Conservation (phyloP, 1,284 basidiomycete genomes). For the Leccinum subfulvum region DNA sequence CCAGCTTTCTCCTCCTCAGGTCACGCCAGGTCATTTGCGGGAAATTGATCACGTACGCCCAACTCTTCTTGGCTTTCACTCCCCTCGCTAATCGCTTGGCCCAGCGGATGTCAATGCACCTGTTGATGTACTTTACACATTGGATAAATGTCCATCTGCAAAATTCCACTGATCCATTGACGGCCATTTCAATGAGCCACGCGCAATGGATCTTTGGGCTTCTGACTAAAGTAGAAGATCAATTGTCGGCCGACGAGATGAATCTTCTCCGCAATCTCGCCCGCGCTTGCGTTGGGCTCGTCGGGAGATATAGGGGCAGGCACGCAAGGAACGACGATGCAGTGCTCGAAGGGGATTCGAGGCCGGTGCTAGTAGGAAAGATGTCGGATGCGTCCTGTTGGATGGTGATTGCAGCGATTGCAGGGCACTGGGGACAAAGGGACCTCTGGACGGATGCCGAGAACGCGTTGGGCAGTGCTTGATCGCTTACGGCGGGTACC, state of each 20-base stretch:
- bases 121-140: conserved; percentile 79
- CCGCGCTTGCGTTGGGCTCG: conserved; percentile 59
- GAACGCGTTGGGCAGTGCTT: conserved; percentile 37
- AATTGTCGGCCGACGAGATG: conserved; percentile 77
- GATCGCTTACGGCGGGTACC: conserved; percentile 4
- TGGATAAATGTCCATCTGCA: conserved; percentile 71
- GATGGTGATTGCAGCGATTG: conserved; percentile 76
- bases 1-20: conserved; percentile 19
- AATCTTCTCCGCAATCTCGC: conserved; percentile 76
- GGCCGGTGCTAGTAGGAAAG: conserved; percentile 3
- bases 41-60: conserved; percentile 60
- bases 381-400: conserved; percentile 72
- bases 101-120: conserved; percentile 68
- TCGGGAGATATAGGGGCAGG: conserved; percentile 22
- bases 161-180: conserved; percentile 38
- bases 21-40: conserved; percentile 52
- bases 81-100: conserved; percentile 15
- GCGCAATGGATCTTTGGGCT: conserved; percentile 84
- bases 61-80: conserved; percentile 1
- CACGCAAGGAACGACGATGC: not conserved
- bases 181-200: conserved; percentile 61
- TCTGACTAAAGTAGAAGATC: conserved; percentile 70
- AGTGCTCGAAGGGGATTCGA: conserved; percentile 9
- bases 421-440: conserved; percentile 80
- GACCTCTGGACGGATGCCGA: conserved; percentile 85